Conservation (phyloP, 176 grass and related monocot genomes). For the Triticum turgidum region DNA sequence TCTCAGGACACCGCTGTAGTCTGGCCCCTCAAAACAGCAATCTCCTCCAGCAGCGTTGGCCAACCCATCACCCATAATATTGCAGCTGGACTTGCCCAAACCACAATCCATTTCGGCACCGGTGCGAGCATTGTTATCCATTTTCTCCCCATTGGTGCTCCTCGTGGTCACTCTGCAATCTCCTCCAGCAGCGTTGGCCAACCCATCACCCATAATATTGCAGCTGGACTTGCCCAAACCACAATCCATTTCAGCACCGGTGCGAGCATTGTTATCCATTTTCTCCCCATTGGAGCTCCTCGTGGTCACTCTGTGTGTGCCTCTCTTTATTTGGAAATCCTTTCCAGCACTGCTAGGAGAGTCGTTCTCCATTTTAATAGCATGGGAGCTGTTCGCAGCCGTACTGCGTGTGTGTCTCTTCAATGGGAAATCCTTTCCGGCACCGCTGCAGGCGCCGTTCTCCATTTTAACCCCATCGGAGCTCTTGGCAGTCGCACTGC, state of each 20-base stretch:
- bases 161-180: background rate
- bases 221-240: background rate
- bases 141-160: conserved; percentile 13
- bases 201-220: background rate
- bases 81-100: background rate
- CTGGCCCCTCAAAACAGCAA: conserved; percentile 6
- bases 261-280: background rate
- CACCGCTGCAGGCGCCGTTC: background rate
- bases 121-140: background rate
- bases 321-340: background rate
- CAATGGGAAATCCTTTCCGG: background rate
- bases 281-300: conserved; percentile 21
- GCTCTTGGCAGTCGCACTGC: background rate
- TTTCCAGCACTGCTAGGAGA: background rate
- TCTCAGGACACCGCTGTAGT: background rate
- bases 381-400: conserved; percentile 13
- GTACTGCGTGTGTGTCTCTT: background rate
- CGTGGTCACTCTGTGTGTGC: background rate
- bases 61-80: background rate
- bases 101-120: too few relatives aligned
- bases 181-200: background rate
- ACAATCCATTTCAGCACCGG: too few relatives aligned
- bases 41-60: background rate
- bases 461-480: background rate
- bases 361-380: background rate